Evolutionary conservation across 257 asterid genomes (phyloP).

Genomic region (Solanum ossicruentum): DNA sequence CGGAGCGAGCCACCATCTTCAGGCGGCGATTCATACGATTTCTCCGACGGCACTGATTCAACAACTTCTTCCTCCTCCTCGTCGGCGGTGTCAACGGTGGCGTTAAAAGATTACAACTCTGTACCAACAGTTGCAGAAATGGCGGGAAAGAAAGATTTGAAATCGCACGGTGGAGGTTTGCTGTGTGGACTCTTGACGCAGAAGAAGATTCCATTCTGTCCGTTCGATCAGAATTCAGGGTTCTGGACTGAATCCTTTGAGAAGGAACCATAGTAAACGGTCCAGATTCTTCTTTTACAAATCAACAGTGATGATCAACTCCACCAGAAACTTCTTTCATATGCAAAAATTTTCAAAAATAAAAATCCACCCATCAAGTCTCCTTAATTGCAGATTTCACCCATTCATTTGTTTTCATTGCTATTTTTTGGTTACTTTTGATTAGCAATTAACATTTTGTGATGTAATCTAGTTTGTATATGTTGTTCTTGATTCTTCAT

Average conservation of each 20-base stretch:
- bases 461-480: background rate
- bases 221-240: slow-evolving; percentile 48
- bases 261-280: slow-evolving; percentile 25
- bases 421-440: background rate
- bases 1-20: slow-evolving; percentile 45
- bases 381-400: background rate
- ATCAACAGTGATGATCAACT: background rate
- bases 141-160: slow-evolving; percentile 42
- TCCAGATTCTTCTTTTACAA: background rate
- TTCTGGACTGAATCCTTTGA: slow-evolving; percentile 33
- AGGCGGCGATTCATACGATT: slow-evolving; percentile 57
- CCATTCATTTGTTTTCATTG: background rate
- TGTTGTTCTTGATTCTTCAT: background rate
- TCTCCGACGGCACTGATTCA: slow-evolving; percentile 56
- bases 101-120: slow-evolving; percentile 63
- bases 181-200: slow-evolving; percentile 61
- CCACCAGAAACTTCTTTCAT: background rate
- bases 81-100: slow-evolving; percentile 35
- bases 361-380: background rate
- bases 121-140: slow-evolving; percentile 22
- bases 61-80: slow-evolving; percentile 56
- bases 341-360: background rate
- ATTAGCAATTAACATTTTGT: background rate
- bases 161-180: slow-evolving; percentile 40
- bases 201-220: slow-evolving; percentile 43